Conservation (phyloP, 257 asterid genomes). For the Scutellaria barbata region DNA sequence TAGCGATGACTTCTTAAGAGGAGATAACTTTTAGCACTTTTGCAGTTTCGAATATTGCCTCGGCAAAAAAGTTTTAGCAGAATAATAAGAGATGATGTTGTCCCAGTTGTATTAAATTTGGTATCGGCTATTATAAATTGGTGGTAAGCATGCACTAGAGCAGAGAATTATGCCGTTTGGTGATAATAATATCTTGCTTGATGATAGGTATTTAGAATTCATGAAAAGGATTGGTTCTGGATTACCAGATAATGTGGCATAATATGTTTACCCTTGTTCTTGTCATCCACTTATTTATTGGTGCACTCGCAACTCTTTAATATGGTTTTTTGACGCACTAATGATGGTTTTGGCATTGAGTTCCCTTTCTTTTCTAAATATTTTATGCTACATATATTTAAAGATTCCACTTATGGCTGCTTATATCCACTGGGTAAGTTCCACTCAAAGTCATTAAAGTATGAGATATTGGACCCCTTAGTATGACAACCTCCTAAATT, state of each 20-base stretch:
- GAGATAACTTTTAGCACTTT: neutral
- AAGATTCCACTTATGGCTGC: constrained; percentile 46
- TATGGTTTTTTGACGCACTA: constrained; percentile 30
- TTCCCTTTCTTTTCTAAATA: constrained; percentile 9
- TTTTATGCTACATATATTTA: constrained; percentile 30
- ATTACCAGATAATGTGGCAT: constrained; percentile 26
- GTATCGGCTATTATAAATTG: neutral
- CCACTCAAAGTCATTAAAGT: constrained; percentile 36
- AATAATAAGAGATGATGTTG: neutral
- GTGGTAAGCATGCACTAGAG: neutral
- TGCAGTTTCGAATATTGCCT: neutral
- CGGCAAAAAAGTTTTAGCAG: constrained; percentile 9
- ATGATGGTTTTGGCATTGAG: constrained; percentile 36
- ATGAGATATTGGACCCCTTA: constrained; percentile 33
- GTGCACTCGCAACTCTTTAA: constrained; percentile 30
- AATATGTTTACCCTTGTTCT: constrained; percentile 9
- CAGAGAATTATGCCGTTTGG: neutral
- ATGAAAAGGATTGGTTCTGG: constrained; percentile 29
- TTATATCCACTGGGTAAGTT: constrained; percentile 45
- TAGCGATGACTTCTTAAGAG: neutral
- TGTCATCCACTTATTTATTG: constrained; percentile 42
- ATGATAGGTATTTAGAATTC: constrained; percentile 25
- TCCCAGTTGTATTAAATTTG: neutral
- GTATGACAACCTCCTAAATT: constrained; percentile 30
- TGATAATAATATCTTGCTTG: constrained; percentile 21